Base-by-base conservation (phyloP, 2,329 filamentous ascomycete genomes). In the Ophiosphaerella herpotricha region DNA sequence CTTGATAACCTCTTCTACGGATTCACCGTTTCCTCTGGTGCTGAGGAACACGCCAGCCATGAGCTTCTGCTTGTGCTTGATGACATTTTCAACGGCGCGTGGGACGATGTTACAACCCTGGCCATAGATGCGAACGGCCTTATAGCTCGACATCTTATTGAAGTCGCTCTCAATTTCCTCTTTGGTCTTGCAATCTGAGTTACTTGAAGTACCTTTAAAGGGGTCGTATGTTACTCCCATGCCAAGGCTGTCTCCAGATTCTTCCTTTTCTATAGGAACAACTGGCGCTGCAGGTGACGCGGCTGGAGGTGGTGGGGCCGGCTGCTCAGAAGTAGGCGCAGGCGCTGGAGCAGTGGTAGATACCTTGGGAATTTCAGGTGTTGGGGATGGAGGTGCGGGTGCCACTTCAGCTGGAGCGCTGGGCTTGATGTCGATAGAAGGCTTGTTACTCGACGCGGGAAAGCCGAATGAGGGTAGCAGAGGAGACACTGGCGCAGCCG, bases 21-120 rank as follows among this genome's bases (percentile, higher is more conserved):
- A 46, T 39, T 68, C 58, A 5, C 89, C 77, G 9, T 54, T 50
- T 11, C 54, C 53, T 21, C 50, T 48, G 7, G 80, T 70, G 50
- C 90, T 80, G 57, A 89, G 78, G 73, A 82, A 93, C 52, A 94
- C 80, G 46, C 90, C 91, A 11, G 87, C 80, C 72, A 95, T 89
- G 29, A 96, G 75, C 70, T 86, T 86, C 69, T 90, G 81, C 40
- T 80, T 81, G 61, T 84, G 80, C n/a, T 79, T 72, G 61, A 83
- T 83, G 33, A 86, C 87, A 7, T 86, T 86, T 9, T 78, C 73
- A 29, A 88, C 75, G 14, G 88, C 82, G 12, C 79, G 83, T 2
- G 79, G 70, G 34, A 90, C 81, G 70, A 92, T 88, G 64, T 90
- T 77, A 72, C 91, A 95, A 71, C 91, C 89, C 49, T 85, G 84